Percentiles rank a stretch among this genome's conserved stretches.
phyloP scores from a whole-genome alignment of 148 eudicot genomes.

The Polygonum aviculare region DNA sequence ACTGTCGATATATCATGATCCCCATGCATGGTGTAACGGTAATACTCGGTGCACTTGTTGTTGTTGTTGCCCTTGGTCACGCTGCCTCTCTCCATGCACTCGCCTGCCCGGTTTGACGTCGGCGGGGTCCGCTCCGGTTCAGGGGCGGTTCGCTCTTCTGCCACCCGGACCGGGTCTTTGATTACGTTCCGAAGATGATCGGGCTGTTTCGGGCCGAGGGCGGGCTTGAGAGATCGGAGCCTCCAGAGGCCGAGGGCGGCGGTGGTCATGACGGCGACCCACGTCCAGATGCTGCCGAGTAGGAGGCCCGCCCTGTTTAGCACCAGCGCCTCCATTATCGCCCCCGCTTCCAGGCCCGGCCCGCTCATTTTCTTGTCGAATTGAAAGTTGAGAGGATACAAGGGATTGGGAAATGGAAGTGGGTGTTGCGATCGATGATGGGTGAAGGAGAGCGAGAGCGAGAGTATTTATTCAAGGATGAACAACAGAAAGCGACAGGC shows the following conservation, averaged over 20 bases:
- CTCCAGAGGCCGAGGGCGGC: constrained; percentile 12
- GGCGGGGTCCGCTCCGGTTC: not conserved
- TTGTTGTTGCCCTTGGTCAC: not conserved
- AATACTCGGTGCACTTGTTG: not conserved
- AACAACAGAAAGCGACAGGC: too few species aligned
- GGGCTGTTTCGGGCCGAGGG: not conserved
- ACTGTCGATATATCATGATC: not conserved
- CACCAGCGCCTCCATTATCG: not conserved
- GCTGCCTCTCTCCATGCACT: not conserved
- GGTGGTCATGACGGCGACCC: constrained; percentile 11
- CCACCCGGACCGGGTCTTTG: not conserved
- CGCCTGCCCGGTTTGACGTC: not conserved
- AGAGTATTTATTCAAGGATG: too few species aligned
- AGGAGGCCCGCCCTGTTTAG: not conserved
- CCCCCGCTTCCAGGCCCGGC: not conserved
- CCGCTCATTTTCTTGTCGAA: not conserved
- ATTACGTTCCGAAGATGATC: too few species aligned
- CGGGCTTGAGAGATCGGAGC: not conserved
- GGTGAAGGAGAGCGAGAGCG: too few species aligned
- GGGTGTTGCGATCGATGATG: not conserved
- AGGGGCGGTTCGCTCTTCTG: not conserved
- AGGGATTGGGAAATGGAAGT: not conserved
- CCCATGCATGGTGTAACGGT: not conserved
- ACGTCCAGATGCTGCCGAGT: constrained; percentile 5
- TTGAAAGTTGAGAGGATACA: not conserved